Percentiles rank a stretch among this genome's conserved stretches.
phyloP scores from a whole-genome alignment of 73 alveolate species.

The Diophrys sp. region DNA sequence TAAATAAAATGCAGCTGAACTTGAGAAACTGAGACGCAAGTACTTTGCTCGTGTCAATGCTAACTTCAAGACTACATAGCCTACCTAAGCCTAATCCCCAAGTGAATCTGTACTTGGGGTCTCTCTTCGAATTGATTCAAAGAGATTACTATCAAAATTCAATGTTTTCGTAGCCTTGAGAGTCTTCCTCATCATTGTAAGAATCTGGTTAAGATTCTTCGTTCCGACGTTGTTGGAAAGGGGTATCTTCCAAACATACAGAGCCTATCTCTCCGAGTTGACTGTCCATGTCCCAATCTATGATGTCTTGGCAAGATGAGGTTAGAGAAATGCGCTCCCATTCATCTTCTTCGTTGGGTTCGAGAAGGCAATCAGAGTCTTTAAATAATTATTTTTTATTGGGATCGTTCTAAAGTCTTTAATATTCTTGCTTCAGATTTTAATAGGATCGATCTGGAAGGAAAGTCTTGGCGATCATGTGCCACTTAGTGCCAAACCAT shows the following conservation, averaged over 20 bases:
- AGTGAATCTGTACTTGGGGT: too few species aligned
- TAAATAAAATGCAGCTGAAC: too few species aligned
- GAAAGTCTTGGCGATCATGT: constrained; percentile 69
- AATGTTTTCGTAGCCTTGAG: not conserved
- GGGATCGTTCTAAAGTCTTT: not conserved
- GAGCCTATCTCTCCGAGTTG: not conserved
- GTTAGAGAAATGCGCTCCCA: not conserved
- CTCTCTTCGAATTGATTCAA: too few species aligned
- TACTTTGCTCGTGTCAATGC: too few species aligned
- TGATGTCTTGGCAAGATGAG: not conserved
- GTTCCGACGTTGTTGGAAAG: too few species aligned
- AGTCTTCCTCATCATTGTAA: not conserved
- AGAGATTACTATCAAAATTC: not conserved
- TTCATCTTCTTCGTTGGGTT: too few species aligned
- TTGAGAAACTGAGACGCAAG: too few species aligned
- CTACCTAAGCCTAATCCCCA: too few species aligned
- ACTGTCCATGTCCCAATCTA: not conserved
- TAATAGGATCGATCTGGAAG: constrained; percentile 64
- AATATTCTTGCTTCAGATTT: constrained; percentile 2
- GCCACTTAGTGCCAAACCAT: constrained; percentile 91
- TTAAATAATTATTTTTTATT: too few species aligned
- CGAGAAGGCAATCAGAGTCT: not conserved
- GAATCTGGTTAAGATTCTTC: not conserved
- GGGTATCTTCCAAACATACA: too few species aligned
- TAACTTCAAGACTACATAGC: too few species aligned